These are phyloP conservation scores for Tylopilus plumbeoviolaceoides DNA, from an alignment of 768 basidiomycete species.

Conservation along the genomic window DNA sequence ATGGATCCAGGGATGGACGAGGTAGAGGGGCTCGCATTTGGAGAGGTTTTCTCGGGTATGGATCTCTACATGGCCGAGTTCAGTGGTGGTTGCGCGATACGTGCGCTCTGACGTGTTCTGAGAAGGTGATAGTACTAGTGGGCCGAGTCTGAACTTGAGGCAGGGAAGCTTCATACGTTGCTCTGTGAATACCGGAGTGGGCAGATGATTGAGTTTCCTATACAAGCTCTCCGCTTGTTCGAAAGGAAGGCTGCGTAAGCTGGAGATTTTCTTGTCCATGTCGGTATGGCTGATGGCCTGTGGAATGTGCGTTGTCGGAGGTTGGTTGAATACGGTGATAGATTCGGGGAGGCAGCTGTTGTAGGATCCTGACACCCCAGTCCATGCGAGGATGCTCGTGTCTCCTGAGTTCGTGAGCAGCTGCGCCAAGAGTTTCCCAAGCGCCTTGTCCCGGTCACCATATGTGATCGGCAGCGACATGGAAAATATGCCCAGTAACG, in stretches of 20 bases:
- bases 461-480: neutral
- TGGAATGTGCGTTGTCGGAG: neutral
- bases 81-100: neutral
- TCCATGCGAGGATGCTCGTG: conserved; percentile 7
- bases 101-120: neutral
- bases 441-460: conserved; percentile 1
- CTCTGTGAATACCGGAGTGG: neutral
- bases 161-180: conserved; percentile 4
- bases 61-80: conserved; percentile 9
- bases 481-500: conserved; percentile 2
- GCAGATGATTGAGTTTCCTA: neutral
- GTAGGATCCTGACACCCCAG: neutral
- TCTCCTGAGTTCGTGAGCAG: conserved; percentile 1
- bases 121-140: neutral
- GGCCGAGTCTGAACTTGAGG: conserved; percentile 1
- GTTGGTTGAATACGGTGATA: neutral
- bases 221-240: neutral
- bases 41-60: conserved; percentile 4
- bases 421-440: conserved; percentile 1
- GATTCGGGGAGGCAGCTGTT: conserved; percentile 4
- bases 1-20: conserved; percentile 17
- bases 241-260: neutral
- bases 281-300: neutral
- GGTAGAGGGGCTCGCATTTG: neutral
- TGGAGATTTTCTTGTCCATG: neutral